These are phyloP conservation scores for Aspergillus sclerotialis DNA, from an alignment of 2,329 filamentous ascomycete species.

Conservation along the genomic window DNA sequence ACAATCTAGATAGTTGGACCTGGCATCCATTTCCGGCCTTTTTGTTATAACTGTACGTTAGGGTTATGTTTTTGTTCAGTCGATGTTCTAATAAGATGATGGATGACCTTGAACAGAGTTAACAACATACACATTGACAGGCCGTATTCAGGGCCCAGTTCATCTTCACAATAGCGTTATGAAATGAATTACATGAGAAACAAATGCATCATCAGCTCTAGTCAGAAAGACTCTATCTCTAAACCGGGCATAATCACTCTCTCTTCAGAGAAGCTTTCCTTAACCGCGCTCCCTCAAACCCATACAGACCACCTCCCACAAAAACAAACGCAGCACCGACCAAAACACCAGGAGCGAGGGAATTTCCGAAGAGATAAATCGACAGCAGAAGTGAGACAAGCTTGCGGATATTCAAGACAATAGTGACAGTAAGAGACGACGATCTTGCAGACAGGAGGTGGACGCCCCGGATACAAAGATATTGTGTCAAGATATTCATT, in stretches of 20 bases:
- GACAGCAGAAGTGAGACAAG: slow-evolving; percentile 84
- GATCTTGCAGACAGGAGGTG: slow-evolving; percentile 86
- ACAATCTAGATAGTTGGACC: too few species aligned
- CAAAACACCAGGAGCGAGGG: slow-evolving; percentile 67
- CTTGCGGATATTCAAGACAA: slow-evolving; percentile 92
- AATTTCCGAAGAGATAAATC: slow-evolving; percentile 90
- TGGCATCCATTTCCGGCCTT: too few species aligned
- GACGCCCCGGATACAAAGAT: slow-evolving; percentile 90
- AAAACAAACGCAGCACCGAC: slow-evolving; percentile 82
- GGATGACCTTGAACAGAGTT: not conserved
- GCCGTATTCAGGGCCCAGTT: not conserved
- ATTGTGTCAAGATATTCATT: slow-evolving; percentile 70
- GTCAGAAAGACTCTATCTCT: too few species aligned
- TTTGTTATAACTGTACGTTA: not conserved
- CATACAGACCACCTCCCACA: slow-evolving; percentile 83
- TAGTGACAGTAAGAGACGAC: slow-evolving; percentile 89
- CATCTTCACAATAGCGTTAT: not conserved
- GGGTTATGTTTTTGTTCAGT: not conserved
- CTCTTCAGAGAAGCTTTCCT: slow-evolving; percentile 18
- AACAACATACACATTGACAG: not conserved
- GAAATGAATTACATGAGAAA: too few species aligned
- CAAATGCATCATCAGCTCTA: too few species aligned
- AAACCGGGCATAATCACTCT: slow-evolving; percentile 8
- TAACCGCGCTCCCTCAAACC: slow-evolving; percentile 54
- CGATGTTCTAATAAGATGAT: not conserved